A percentile compares a stretch with the other conserved stretches of the same genome.
These are phyloP conservation scores for Pyrenophora teres DNA, from an alignment of 2,329 filamentous ascomycete species.

Conservation along the genomic window DNA sequence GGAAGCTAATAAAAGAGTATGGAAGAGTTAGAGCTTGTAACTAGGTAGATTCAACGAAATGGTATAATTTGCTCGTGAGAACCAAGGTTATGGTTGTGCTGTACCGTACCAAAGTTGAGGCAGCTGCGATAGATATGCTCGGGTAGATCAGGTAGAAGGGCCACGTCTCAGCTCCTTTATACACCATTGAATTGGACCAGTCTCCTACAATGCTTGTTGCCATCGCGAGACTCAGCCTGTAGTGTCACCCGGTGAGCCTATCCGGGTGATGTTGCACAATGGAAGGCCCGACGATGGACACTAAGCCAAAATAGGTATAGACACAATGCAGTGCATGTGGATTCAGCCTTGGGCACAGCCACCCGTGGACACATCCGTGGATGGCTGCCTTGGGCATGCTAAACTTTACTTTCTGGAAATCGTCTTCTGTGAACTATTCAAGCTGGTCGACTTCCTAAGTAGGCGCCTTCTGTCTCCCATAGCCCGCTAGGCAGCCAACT, in stretches of 20 bases:
- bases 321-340: neutral
- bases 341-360: neutral
- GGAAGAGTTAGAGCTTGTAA: too few relatives aligned
- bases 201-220: neutral
- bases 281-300: neutral
- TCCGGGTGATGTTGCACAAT: neutral
- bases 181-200: neutral
- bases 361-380: too few relatives aligned
- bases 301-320: neutral
- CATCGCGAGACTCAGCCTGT: neutral
- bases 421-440: too few relatives aligned
- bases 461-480: too few relatives aligned
- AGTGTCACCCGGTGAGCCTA: constrained; percentile 1
- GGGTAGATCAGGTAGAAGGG: neutral
- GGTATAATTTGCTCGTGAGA: neutral
- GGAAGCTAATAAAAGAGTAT: neutral
- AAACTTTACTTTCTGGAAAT: too few relatives aligned
- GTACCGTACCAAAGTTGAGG: constrained; percentile 4
- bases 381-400: too few relatives aligned
- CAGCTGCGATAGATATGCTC: neutral
- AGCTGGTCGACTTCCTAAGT: too few relatives aligned
- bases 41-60: neutral
- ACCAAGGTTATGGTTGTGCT: neutral
- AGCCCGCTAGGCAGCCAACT: too few relatives aligned
- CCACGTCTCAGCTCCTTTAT: constrained; percentile 1